These are phyloP conservation scores for Schizosaccharomyces cryophilus DNA, from an alignment of 805 yeast genomes.

Conservation along the genomic window DNA sequence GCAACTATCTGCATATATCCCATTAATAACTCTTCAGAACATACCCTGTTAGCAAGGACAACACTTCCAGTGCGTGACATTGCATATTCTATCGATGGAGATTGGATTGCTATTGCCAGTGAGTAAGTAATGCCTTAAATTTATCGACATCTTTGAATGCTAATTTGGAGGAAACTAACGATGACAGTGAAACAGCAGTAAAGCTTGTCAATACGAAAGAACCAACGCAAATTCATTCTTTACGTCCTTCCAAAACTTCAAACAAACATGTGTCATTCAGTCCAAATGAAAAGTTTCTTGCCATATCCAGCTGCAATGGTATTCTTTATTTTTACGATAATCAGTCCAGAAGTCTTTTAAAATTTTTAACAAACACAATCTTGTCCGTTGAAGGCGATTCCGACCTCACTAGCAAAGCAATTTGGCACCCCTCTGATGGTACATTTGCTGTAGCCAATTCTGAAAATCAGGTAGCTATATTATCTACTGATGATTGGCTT, in stretches of 20 bases:
- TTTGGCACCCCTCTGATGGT: conserved; percentile 52
- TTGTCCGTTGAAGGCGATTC: conserved; percentile 16
- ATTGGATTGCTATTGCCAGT: conserved; percentile 16
- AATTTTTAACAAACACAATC: conserved; percentile 11
- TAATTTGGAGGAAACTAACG: neutral
- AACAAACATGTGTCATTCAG: conserved; percentile 24
- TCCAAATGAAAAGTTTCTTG: conserved; percentile 12
- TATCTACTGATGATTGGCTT: conserved; percentile 11
- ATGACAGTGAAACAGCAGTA: conserved; percentile 12
- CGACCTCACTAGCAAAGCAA: conserved; percentile 27
- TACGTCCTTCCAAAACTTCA: conserved; percentile 22
- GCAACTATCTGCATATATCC: conserved; percentile 16
- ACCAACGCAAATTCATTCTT: conserved; percentile 17
- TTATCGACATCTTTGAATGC: neutral
- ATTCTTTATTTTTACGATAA: conserved; percentile 12
- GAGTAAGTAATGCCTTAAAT: conserved; percentile 8
- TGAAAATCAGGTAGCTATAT: conserved; percentile 13
- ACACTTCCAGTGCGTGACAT: conserved; percentile 15
- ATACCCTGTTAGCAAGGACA: conserved; percentile 10
- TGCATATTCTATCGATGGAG: conserved; percentile 15
- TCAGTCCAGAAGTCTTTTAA: conserved; percentile 9
- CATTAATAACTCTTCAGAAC: conserved; percentile 9
- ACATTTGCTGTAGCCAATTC: conserved; percentile 42
- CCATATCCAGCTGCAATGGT: conserved; percentile 16
- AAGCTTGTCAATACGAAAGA: conserved; percentile 14